A percentile compares a stretch with the other conserved stretches of the same genome.
phyloP scores from a whole-genome alignment of 2,329 filamentous ascomycete genomes.

The Pseudogymnoascus sp. region DNA sequence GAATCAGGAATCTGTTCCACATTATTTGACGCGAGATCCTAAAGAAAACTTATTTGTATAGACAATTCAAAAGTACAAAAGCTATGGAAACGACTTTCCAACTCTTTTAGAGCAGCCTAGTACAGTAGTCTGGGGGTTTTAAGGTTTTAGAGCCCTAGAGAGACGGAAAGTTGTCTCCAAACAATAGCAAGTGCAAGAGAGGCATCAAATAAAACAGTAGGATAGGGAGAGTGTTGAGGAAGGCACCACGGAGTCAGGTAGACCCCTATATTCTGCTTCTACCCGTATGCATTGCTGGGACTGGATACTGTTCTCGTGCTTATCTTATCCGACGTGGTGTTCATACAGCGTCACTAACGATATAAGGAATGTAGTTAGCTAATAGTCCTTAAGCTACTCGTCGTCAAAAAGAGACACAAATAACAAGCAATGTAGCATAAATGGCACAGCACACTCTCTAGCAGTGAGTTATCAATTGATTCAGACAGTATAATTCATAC shows the following conservation, averaged over 20 bases:
- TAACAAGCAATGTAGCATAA: too few species aligned
- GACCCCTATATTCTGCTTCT: too few species aligned
- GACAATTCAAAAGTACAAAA: not conserved
- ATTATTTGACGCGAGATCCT: not conserved
- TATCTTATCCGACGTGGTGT: too few species aligned
- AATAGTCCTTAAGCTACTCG: too few species aligned
- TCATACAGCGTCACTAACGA: too few species aligned
- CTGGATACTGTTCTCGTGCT: too few species aligned
- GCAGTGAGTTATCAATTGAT: too few species aligned
- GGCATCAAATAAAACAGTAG: not conserved
- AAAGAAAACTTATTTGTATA: constrained; percentile 8
- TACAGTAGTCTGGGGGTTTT: constrained; percentile 5
- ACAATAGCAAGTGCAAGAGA: not conserved
- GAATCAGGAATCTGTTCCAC: not conserved
- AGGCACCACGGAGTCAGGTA: not conserved
- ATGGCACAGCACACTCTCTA: too few species aligned
- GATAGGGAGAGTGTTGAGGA: not conserved
- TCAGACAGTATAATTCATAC: too few species aligned
- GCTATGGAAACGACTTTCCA: not conserved
- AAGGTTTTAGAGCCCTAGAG: constrained; percentile 1
- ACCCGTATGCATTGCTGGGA: too few species aligned
- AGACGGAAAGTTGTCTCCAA: not conserved
- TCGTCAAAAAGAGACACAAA: too few species aligned
- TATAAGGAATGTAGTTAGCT: too few species aligned
- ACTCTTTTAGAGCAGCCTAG: not conserved